Evolutionary conservation across 768 basidiomycete genomes (phyloP).

Genomic region (Tephrocybe sp.): DNA sequence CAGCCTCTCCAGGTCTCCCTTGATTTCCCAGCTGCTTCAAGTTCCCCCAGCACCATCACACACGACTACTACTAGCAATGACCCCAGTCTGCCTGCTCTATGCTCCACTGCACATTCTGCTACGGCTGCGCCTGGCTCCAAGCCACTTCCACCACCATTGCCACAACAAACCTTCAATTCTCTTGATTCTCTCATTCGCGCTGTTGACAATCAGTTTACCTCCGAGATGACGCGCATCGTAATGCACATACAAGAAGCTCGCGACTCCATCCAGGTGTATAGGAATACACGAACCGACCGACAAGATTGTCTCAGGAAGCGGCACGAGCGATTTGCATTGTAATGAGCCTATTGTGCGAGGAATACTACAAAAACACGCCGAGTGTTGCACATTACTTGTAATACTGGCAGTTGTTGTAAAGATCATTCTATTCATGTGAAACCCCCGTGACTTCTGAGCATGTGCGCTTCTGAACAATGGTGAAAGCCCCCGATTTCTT

Average conservation of each 20-base stretch:
- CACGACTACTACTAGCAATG: no score
- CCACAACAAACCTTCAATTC: background rate
- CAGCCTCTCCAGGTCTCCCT: conserved; percentile 27
- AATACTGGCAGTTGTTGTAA: no score
- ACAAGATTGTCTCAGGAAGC: background rate
- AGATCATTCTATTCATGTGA: background rate
- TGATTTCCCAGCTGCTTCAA: conserved; percentile 21
- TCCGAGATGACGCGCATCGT: conserved; percentile 22
- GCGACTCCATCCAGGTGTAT: conserved; percentile 18
- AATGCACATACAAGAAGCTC: conserved; percentile 22
- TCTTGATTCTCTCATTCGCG: conserved; percentile 33
- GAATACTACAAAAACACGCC: no score
- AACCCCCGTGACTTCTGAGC: conserved; percentile 6
- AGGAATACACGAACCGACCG: conserved; percentile 12
- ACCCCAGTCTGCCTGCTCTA: no score
- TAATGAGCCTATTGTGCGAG: no score
- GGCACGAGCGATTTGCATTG: background rate
- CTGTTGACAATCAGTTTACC: conserved; percentile 31
- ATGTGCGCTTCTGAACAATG: background rate
- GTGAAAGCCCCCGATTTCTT: background rate
- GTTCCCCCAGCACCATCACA: background rate
- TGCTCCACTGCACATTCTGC: background rate
- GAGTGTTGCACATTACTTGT: no score
- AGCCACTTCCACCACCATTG: conserved; percentile 10
- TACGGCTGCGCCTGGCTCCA: conserved; percentile 2